A percentile compares a stretch with the other conserved stretches of the same genome.
phyloP scores from a whole-genome alignment of 768 basidiomycete genomes.

The Boletus fagicola region DNA sequence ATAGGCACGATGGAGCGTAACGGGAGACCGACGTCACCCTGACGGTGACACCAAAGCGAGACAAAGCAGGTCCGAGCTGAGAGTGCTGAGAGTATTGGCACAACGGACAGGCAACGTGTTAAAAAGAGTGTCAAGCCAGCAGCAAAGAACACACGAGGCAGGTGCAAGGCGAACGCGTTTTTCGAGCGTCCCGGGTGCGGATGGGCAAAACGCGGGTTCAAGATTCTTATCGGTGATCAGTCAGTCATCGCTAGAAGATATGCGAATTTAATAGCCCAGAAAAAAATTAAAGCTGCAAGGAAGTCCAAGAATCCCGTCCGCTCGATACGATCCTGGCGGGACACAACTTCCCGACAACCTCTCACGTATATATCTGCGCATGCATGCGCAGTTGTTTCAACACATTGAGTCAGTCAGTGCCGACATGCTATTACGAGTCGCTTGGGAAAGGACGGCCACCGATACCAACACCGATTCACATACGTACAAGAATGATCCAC shows the following conservation, averaged over 20 bases:
- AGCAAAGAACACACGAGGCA: slow-evolving; percentile 11
- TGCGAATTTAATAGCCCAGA: background rate
- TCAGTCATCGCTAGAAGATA: background rate
- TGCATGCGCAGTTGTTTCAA: background rate
- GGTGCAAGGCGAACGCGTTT: slow-evolving; percentile 10
- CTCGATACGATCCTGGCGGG: background rate
- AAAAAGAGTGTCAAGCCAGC: background rate
- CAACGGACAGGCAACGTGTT: background rate
- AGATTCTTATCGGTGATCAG: background rate
- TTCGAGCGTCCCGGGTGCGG: background rate
- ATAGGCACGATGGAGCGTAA: background rate
- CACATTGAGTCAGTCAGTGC: too few relatives aligned
- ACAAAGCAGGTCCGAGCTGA: background rate
- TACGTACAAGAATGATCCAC: background rate
- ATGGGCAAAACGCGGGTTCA: background rate
- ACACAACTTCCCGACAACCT: background rate
- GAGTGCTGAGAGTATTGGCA: background rate
- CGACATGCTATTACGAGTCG: background rate
- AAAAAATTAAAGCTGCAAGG: background rate
- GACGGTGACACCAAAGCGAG: background rate
- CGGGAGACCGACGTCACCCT: slow-evolving; percentile 5
- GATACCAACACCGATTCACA: background rate
- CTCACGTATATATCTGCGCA: too few relatives aligned
- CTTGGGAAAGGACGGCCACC: background rate
- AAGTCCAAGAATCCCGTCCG: background rate